Base-by-base conservation (phyloP, 1,284 basidiomycete genomes). In the Sporisorium graminicola region DNA sequence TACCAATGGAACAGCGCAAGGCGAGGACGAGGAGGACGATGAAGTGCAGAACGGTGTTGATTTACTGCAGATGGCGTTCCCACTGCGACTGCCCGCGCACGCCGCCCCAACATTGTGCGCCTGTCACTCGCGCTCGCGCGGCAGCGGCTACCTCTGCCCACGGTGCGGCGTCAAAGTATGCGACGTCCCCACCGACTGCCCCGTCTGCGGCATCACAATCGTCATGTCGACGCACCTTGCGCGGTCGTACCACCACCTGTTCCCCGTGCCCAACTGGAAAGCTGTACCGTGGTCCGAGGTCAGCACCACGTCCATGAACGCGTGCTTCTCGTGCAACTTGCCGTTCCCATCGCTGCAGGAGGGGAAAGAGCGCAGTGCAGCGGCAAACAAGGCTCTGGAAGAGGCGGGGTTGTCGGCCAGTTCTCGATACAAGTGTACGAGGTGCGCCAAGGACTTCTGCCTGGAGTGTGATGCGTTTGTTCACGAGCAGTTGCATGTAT, bases 1-100 rank as follows among this genome's bases (percentile, higher is more conserved):
- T n/a, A 12, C 40, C 4, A 22, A 35, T 12, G 46, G 54, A 18
- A 9, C 47, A 49, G 47, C 47, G 3, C 16, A 26, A 31, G 55
- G 35, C 10, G 50, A 56, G 2, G 72, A 26, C 18, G 68, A 59
- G 2, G 72, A 26, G 13, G 68, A 59, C 7, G 65, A 60, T 0
- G 65, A 50, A 24, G 61, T 56, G 31, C 65, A 55, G 33, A 65
- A 76, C 22, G 75, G 81, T 8, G 77, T 83, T 1, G 83, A 99
- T 86, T 88, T 99, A 43, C 95, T 99, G 91, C 92, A 97, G 88
- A 99, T 99, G 95, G 96, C 96, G 4, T 99, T 99, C 86, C 97
- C 84, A 3, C 61, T 79, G 0, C 71, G 81, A 3, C 65, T 84
- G 7, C 81, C 84, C 12, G 74, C 77, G 2, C 74, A 78, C 33